Base-by-base conservation (phyloP, 441 rosid species). In the Mallotus repandus region DNA sequence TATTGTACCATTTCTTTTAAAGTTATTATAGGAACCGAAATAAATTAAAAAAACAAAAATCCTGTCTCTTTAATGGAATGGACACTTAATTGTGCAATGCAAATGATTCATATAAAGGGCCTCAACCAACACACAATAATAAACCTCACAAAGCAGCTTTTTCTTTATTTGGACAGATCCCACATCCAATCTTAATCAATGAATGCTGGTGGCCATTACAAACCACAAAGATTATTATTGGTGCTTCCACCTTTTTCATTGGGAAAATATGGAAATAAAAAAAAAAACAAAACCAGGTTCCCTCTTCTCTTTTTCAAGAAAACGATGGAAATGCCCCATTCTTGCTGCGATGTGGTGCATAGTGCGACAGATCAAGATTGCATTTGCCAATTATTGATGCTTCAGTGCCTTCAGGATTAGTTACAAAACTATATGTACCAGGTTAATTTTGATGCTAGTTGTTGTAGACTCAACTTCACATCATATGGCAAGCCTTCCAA, bases 331-430 rank as follows among this genome's bases (percentile, higher is more conserved):
- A 50, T 32, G 66, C 43, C 32, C 22, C 56, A 35, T 66, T 52
- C 56, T 58, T 66, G 50, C 7, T 54, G 22, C 21, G 62, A 12
- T 19, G 57, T 9, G 15, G 57, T 73, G 38, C 59, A 6, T 57
- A 56, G 21, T 66, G 56, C 57, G 49, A 5, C 70, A 38, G 57
- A 25, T 66, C 41, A 48, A 66, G n/a, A 48, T 66, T 65, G 56
- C 69, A 65, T 22, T 65, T 48, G 29, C 55, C 38, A 9, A 46
- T 22, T 46, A 14, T 8, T 48, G 0, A 16, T 63, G 19, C 3
- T 58, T 58, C 2, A 22, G 22, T 58, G 46, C 46, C 46, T 43
- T 43, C 9, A 43, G 46, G 46, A 3, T 4, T 43, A 43, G 46
- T 43, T 43, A 5, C 46, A 5, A 49, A 49, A 49, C 15, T 49